Base-by-base conservation (phyloP, 164 flowering plant genomes). In the Brasenia schreberi region DNA sequence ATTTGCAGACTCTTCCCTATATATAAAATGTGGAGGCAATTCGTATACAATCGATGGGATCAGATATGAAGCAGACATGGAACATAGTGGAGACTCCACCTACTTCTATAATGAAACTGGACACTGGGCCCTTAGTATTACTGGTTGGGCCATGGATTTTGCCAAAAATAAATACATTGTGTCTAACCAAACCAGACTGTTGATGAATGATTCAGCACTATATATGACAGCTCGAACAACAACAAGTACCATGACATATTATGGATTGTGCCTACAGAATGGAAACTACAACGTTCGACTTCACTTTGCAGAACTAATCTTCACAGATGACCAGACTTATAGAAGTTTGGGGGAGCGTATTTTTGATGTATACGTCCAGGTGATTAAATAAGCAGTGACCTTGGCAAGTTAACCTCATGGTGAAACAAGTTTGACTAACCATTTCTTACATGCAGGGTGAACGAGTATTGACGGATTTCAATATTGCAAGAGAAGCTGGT, bases 301-400 rank as follows among this genome's bases (percentile, higher is more conserved):
- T 43, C 95, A 89, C 72, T 94, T 94, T 77, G 93, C 95, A 19
- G 98, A 91, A 74, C 87, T 85, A 14, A 76, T 79, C 76, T 89
- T 68, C 68, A 59, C 84, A 16, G 71, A 82, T 80, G 76, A 82
- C 65, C 64, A 70, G 61, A 78, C 80, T 9, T 87, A 65, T 66
- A 71, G 71, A 65, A 81, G 87, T 70, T 63, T 77, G 62, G 98
- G 97, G 4, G 80, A 62, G 74, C 90, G 97, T 45, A 66, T 81
- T 43, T 91, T 94, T 68, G 96, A 94, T 70, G 81, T 94, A 5
- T 79, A 84, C 3, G 82, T 90, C 58, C 97, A 93, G 71, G 98
- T 90, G 70, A 69, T 27, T n/a, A n/a, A 6, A n/a, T 19, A 6
- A n/a, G 17, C 0, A 6, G 4, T 2, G 9, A 19, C 17, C 6